Conservation (phyloP, 2,329 filamentous ascomycete genomes). For the Cercospora beticola region DNA sequence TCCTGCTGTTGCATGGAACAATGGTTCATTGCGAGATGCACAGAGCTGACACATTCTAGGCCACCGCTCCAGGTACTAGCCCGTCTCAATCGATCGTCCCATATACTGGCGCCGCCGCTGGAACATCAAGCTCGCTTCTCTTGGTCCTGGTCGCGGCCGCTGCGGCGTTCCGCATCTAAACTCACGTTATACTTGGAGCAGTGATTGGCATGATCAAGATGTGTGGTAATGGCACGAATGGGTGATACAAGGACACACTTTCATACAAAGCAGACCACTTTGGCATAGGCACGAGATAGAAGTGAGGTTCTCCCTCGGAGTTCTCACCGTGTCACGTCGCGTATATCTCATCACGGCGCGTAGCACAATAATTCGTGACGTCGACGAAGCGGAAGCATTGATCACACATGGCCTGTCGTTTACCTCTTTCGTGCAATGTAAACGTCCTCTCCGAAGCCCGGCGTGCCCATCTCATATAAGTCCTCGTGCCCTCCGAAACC, state of each 20-base stretch:
- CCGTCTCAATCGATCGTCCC: constrained; percentile 13
- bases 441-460: not conserved
- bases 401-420: constrained; percentile 3
- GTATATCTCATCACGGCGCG: constrained; percentile 11
- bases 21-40: too few species aligned
- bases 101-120: constrained; percentile 9
- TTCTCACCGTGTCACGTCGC: constrained; percentile 4
- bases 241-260: not conserved
- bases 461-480: not conserved
- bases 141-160: not conserved
- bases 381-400: constrained; percentile 11
- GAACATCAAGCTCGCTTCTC: not conserved
- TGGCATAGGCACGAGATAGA: not conserved
- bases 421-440: constrained; percentile 8
- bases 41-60: not conserved
- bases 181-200: not conserved
- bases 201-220: not conserved
- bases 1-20: not conserved
- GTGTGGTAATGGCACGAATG: not conserved
- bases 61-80: not conserved
- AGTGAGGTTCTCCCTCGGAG: not conserved
- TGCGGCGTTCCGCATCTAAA: not conserved
- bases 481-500: not conserved
- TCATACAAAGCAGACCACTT: not conserved
- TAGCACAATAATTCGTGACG: constrained; percentile 2